Percentiles rank a stretch among this genome's conserved stretches.
phyloP scores from a whole-genome alignment of 768 basidiomycete genomes.

The Hirschioporus abietinus region DNA sequence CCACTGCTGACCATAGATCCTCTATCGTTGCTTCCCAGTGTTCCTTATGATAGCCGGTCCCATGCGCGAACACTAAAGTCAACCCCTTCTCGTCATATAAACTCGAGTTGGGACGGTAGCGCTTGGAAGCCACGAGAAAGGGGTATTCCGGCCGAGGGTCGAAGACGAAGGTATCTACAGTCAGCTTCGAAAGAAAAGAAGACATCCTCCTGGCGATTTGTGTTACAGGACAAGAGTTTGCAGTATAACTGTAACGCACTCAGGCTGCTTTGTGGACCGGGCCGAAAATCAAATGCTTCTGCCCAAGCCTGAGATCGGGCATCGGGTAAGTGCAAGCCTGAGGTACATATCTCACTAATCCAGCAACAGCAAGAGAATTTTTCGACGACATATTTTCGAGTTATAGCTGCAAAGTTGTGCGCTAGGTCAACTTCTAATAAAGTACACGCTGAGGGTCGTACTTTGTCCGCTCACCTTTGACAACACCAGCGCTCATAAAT shows the following conservation, averaged over 20 bases:
- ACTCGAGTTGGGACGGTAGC: conserved; percentile 27
- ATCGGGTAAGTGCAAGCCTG: background rate
- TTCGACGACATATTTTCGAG: too few relatives aligned
- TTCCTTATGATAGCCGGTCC: conserved; percentile 53
- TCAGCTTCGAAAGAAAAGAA: background rate
- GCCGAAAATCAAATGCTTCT: background rate
- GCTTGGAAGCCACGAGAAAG: conserved; percentile 42
- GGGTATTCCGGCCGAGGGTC: conserved; percentile 51
- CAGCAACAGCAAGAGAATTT: too few relatives aligned
- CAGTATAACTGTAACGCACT: too few relatives aligned
- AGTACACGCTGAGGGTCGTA: too few relatives aligned
- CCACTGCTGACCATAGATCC: conserved; percentile 32
- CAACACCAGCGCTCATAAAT: too few relatives aligned
- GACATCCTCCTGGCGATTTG: background rate
- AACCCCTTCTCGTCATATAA: conserved; percentile 33
- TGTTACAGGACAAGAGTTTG: too few relatives aligned
- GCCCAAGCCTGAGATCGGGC: background rate
- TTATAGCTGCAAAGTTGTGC: too few relatives aligned
- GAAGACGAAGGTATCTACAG: conserved; percentile 32
- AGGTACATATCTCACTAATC: background rate
- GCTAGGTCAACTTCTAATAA: too few relatives aligned
- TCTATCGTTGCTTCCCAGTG: conserved; percentile 54
- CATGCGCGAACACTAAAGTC: conserved; percentile 49
- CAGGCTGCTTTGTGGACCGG: background rate
- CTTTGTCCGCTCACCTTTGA: too few relatives aligned